Base-by-base conservation (phyloP, 2,329 filamentous ascomycete genomes). In the Neonectria punicea region DNA sequence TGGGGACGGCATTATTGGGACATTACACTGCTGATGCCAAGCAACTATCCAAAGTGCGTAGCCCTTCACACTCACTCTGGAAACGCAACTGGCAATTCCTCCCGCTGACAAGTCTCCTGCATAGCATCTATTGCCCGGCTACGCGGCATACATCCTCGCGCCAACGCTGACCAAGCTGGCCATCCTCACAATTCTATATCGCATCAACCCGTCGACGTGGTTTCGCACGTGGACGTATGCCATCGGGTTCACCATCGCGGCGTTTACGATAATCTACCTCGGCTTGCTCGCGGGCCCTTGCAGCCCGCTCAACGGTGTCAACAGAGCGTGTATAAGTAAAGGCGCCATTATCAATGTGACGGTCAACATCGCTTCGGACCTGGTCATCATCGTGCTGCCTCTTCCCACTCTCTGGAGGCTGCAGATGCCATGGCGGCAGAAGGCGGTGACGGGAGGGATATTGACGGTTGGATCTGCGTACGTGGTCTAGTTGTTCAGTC, bases 391-490 rank as follows among this genome's bases (percentile, higher is more conserved):
- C 13, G 11, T 58, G 5, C 36, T 63, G 13, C 63, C 63, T 20
- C 30, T 66, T 5, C 63, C 63, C 10, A 63, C 55, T 2, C 43
- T 63, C 5, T 30, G 43, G 18, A 62, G 36, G 14, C 43, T 66
- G 1, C 54, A 62, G 20, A 62, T 66, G 30, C 55, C 63, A 5
- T 36, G 51, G 22, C 49, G 63, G 11, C 49, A 63, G 16, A 66
- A 66, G 44, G n/a, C 59, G 16, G 41, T 54, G 2, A 46, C 61
- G 30, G 59, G 58, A 10, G 36, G 4, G 1, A 66, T 63, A 7
- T n/a, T 66, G 14, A 36, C 46, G 8, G 49, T 62, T 10, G 63
- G 63, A n/a, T 66, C 63, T 32, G 58, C 63, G 63, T 66, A 59
- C 25, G 63, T 47, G 3, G 6, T 14, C n/a, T 14, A 34, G 8